Evolutionary conservation across 2,329 filamentous ascomycete genomes (phyloP).

Genomic region (Penicillium sp.): DNA sequence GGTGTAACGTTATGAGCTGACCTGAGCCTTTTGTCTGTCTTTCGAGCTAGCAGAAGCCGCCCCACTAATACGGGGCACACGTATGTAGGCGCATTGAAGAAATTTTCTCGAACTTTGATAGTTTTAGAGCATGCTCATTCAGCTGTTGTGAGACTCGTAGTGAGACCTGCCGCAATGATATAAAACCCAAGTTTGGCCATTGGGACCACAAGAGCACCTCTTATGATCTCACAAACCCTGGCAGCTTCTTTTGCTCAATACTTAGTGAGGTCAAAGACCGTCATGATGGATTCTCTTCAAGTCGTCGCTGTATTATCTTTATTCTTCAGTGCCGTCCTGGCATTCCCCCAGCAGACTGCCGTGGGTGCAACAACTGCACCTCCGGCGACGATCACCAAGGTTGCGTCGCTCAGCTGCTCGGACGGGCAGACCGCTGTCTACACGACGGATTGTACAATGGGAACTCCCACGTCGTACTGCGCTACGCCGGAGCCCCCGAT

Average conservation of each 20-base stretch:
- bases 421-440: constrained; percentile 22
- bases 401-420: constrained; percentile 15
- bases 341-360: constrained; percentile 10
- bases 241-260: neutral
- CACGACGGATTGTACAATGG: constrained; percentile 28
- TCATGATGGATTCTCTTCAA: neutral
- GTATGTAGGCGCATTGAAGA: neutral
- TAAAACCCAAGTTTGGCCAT: neutral
- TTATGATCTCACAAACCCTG: neutral
- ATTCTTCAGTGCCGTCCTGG: neutral
- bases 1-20: neutral
- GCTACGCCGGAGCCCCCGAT: constrained; percentile 16
- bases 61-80: neutral
- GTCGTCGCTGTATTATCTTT: neutral
- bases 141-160: neutral
- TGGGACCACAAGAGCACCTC: no score
- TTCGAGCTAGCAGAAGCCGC: neutral
- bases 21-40: neutral
- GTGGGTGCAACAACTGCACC: neutral
- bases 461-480: constrained; percentile 24
- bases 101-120: neutral
- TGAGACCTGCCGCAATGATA: neutral
- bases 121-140: no score
- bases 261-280: neutral
- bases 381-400: neutral